Conservation (phyloP, 176 grass and related monocot species). For the Zea mays region Zm-B73-REFERENCE-NAM-5.0 NC_050104.1:61768001-61768500, state of each 20-base stretch:
- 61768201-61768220: too few relatives aligned
- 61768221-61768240: not conserved
- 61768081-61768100: conserved; percentile 10
- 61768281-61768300: conserved; percentile 30
- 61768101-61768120: not conserved
- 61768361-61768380: conserved; percentile 92
- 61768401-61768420: conserved; percentile 10
- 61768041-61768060: not conserved
- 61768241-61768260: not conserved
- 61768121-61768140: not conserved
- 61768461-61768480: not conserved
- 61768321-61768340: conserved; percentile 77
- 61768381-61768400: conserved; percentile 60
- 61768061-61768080: conserved; percentile 6
- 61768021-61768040: not conserved
- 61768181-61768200: conserved; percentile 24
- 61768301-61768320: conserved; percentile 97
- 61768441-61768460: not conserved
- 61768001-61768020: too few relatives aligned
- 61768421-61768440: not conserved
- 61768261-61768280: not conserved
- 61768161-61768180: not conserved
- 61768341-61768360: conserved; percentile 97
- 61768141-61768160: not conserved
- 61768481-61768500: not conserved